A percentile compares a stretch with the other conserved stretches of the same genome.
These are phyloP conservation scores for Acer campestre DNA, from an alignment of 345 rosid species.

Conservation along the genomic window DNA sequence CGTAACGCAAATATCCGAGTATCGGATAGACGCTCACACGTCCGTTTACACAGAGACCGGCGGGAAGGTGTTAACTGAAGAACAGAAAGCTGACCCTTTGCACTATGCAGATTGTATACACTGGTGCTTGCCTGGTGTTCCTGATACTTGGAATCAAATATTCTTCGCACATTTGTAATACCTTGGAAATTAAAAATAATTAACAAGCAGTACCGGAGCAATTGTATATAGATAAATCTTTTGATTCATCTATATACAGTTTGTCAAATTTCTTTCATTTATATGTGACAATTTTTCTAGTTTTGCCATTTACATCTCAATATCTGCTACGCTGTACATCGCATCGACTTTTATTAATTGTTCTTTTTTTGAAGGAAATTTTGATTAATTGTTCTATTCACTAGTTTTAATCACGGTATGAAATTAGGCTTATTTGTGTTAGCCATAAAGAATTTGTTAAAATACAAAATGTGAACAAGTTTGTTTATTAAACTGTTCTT, in stretches of 20 bases:
- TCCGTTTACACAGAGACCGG: conserved; percentile 79
- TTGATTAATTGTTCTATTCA: neutral
- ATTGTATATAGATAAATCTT: neutral
- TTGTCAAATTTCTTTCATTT: neutral
- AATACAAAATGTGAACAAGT: too few relatives aligned
- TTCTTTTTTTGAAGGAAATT: too few relatives aligned
- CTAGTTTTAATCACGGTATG: neutral
- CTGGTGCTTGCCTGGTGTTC: conserved; percentile 95
- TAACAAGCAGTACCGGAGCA: neutral
- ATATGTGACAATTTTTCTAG: neutral
- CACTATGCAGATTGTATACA: conserved; percentile 89
- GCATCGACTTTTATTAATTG: neutral
- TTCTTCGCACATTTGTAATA: conserved; percentile 79
- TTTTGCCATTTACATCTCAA: neutral
- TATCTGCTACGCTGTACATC: neutral
- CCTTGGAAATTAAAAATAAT: neutral
- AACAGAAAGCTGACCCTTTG: conserved; percentile 65
- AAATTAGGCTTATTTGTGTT: too few relatives aligned
- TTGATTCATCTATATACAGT: neutral
- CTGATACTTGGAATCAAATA: conserved; percentile 90
- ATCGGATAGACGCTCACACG: conserved; percentile 79
- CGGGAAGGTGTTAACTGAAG: conserved; percentile 64
- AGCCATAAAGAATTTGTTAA: too few relatives aligned
- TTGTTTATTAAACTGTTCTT: too few relatives aligned
- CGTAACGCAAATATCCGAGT: conserved; percentile 85